These are phyloP conservation scores for Erodium chrysanthum DNA, from an alignment of 441 rosid genomes.

Conservation along the genomic window DNA sequence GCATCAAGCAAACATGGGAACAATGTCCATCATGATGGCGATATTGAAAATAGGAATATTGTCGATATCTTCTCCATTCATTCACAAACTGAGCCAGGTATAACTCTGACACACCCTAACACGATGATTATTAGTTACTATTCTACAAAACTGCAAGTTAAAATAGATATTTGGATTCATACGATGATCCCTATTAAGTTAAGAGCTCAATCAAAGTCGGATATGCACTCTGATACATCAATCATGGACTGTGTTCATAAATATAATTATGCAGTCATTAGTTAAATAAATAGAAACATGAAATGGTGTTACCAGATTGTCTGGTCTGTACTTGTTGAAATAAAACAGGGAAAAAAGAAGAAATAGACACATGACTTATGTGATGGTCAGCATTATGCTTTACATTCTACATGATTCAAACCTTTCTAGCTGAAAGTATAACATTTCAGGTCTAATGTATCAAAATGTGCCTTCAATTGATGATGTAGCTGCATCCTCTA, in stretches of 20 bases:
- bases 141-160: background rate
- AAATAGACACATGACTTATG: background rate
- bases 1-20: constrained; percentile 22
- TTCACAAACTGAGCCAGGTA: constrained; percentile 44
- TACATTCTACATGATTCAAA: no score
- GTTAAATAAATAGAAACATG: background rate
- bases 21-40: constrained; percentile 29
- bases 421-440: constrained; percentile 9
- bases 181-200: background rate
- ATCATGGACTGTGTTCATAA: background rate
- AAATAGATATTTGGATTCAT: background rate
- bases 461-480: constrained; percentile 38
- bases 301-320: background rate
- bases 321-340: background rate
- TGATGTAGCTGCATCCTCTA: constrained; percentile 33
- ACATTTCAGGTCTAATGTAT: constrained; percentile 35
- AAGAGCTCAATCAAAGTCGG: background rate
- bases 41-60: constrained; percentile 35
- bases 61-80: constrained; percentile 82
- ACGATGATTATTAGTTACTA: background rate
- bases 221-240: background rate
- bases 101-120: background rate
- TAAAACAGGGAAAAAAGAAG: background rate
- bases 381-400: background rate
- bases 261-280: no score